phyloP scores from a whole-genome alignment of 345 rosid species.

The Eucalyptus marginata region DNA sequence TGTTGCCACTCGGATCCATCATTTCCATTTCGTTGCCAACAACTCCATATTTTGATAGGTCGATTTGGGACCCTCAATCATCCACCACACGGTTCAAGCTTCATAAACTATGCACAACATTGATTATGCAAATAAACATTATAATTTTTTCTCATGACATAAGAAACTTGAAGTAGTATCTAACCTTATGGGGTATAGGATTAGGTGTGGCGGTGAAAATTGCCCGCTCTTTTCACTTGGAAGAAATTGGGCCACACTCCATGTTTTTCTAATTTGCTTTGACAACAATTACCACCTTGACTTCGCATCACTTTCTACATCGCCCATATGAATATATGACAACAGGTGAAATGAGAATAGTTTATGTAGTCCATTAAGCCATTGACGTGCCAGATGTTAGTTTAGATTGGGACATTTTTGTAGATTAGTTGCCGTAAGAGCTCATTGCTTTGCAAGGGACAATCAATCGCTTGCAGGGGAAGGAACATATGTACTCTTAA shows the following conservation, averaged over 20 bases:
- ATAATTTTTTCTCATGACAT: conserved; percentile 15
- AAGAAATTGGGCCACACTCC: not conserved
- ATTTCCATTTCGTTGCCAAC: conserved; percentile 12
- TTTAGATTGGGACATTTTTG: not conserved
- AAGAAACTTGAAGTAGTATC: conserved; percentile 6
- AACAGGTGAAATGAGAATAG: not conserved
- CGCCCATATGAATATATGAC: not conserved
- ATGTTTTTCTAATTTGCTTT: not conserved
- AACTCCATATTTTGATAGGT: not conserved
- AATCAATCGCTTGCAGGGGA: conserved; percentile 10
- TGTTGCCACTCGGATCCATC: conserved; percentile 14
- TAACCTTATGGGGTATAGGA: not conserved
- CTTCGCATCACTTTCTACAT: not conserved
- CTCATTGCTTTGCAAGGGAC: not conserved
- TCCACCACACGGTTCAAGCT: not conserved
- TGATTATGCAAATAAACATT: not conserved
- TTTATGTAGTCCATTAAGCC: not conserved
- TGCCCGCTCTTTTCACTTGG: not conserved
- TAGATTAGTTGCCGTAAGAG: not conserved
- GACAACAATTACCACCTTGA: conserved; percentile 13
- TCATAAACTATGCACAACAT: not conserved
- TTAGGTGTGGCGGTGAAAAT: conserved; percentile 11
- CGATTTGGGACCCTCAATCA: not conserved
- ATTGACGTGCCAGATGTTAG: not conserved
- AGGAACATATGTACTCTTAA: not conserved